Conservation (phyloP, 2,329 filamentous ascomycete species). For the Trichocomaceae sp. region DNA sequence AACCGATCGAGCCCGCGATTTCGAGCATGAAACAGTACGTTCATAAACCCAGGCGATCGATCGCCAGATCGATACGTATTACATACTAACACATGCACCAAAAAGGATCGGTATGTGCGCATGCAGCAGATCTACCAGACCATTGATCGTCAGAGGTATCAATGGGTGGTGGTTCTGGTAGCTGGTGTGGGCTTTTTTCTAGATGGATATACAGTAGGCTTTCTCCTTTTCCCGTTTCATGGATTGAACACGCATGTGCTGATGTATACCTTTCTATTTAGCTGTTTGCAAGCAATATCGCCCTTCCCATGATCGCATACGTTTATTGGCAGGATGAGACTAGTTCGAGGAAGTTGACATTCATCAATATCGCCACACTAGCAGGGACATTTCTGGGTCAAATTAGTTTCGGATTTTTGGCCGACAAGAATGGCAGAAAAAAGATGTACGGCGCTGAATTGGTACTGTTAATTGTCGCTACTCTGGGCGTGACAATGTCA, state of each 20-base stretch:
- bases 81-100: neutral
- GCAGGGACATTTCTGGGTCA: slow-evolving; percentile 44
- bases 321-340: slow-evolving; percentile 42
- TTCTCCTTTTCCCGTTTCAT: neutral
- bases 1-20: slow-evolving; percentile 39
- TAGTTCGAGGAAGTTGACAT: slow-evolving; percentile 29
- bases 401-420: slow-evolving; percentile 42
- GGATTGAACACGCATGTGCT: neutral
- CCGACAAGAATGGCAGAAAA: slow-evolving; percentile 44
- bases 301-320: slow-evolving; percentile 44
- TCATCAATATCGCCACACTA: slow-evolving; percentile 43
- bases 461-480: slow-evolving; percentile 42
- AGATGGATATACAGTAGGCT: slow-evolving; percentile 38
- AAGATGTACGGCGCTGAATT: slow-evolving; percentile 48
- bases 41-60: neutral
- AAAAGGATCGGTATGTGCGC: slow-evolving; percentile 37
- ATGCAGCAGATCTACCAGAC: slow-evolving; percentile 41
- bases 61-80: neutral
- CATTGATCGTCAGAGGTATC: slow-evolving; percentile 38
- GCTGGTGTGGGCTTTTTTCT: slow-evolving; percentile 47
- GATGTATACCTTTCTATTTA: slow-evolving; percentile 13
- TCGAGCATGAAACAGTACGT: slow-evolving; percentile 38
- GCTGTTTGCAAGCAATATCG: slow-evolving; percentile 46
- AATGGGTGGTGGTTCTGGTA: slow-evolving; percentile 41
- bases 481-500: slow-evolving; percentile 42